Evolutionary conservation across 169 alveolate genomes (phyloP).

Genomic region (Amoebophrya sp.): DNA sequence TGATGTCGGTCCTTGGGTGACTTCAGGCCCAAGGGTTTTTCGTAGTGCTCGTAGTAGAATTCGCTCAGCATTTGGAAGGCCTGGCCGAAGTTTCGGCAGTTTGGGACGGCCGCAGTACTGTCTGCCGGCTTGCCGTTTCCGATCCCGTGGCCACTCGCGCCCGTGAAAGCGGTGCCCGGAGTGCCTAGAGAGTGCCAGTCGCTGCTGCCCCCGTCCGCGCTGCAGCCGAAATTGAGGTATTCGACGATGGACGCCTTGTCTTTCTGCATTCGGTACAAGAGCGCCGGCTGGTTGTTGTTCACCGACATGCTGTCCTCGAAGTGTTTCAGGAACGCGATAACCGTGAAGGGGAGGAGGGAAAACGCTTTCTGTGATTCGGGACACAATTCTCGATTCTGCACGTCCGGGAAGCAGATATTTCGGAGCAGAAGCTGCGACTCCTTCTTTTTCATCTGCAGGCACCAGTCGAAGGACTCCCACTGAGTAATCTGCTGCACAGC

Average conservation of each 20-base stretch:
- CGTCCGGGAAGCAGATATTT: background rate
- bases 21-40: background rate
- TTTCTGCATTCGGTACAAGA: no score
- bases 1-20: no score
- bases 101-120: no score
- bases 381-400: background rate
- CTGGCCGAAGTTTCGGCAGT: background rate
- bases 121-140: no score
- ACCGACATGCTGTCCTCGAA: background rate
- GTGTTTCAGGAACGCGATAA: background rate
- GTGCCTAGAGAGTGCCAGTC: no score
- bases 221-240: no score
- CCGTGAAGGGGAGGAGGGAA: background rate
- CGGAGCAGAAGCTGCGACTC: background rate
- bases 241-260: no score
- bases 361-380: background rate
- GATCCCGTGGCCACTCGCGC: no score
- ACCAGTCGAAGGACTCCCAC: background rate
- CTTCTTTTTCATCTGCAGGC: background rate
- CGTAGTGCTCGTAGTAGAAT: background rate
- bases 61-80: background rate
- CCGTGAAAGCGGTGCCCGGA: no score
- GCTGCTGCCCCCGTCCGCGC: no score
- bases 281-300: no score
- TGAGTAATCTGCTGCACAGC: background rate